Base-by-base conservation (phyloP, 2,329 filamentous ascomycete genomes). In the Parascedosporium putredinis region DNA sequence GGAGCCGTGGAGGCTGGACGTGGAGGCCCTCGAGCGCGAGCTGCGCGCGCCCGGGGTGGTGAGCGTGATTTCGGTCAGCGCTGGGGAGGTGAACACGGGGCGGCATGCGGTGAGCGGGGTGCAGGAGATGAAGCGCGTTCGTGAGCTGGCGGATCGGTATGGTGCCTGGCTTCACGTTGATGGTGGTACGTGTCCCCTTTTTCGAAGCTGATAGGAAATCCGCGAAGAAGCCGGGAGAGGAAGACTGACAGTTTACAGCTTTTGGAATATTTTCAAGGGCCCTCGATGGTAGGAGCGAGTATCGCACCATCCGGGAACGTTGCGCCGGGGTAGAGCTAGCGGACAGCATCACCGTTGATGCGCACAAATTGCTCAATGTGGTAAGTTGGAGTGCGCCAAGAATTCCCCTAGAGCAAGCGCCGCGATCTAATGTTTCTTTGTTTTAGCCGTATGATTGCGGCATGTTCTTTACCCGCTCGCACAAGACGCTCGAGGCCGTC, bases 291-390 rank as follows among this genome's bases (percentile, higher is more conserved):
- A 70, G 61, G 8, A 61, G 71, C 1, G 75, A 83, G 50, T 89
- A 86, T 60, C 61, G 67, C 2, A 51, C 62, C 10, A 67, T 79
- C 53, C 80, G 66, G 51, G 65, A 62, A 31, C 73, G 66, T 52
- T 73, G 67, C 1, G 72, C 76, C 3, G 87, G 86, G 1, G 64
- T 96, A 10, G 84, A 95, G 53, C 71, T 95, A 2, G 88, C 86
- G 3, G 88, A 96, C 61, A 94, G 87, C 47, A 89, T 96, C 56
- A 83, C 88, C 0, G 83, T 86, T 2, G 90, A 96, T 59, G 86
- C 78, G 0, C 91, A 97, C 65, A 96, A 96, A 61, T 68, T 95
- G n/a, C 75, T 97, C 53, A 96, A 96, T 57, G 88, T 95, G 43
- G 80, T 83, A 64, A 53, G 78, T 73, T n/a, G n/a, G n/a, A n/a